Evolutionary conservation across 73 alveolate species (phyloP).

Genomic region (Tetrahymena elliotti): DNA sequence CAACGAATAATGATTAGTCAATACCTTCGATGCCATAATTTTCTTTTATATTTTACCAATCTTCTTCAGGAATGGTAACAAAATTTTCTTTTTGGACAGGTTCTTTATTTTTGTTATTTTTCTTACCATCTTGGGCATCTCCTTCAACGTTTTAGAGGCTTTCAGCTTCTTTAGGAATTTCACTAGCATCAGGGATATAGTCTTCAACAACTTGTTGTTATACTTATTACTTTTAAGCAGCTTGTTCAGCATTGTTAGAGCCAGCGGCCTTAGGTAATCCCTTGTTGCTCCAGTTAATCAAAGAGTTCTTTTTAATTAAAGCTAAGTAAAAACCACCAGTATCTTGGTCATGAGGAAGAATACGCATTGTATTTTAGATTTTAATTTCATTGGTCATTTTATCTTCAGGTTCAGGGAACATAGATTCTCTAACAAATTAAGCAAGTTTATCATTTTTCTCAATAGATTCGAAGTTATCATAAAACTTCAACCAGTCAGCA

Average conservation of each 20-base stretch:
- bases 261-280: slow-evolving; percentile 19
- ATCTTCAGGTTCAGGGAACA: slow-evolving; percentile 24
- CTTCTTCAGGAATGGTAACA: slow-evolving; percentile 20
- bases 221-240: background rate
- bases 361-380: slow-evolving; percentile 76
- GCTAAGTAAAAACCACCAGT: slow-evolving; percentile 95
- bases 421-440: slow-evolving; percentile 34
- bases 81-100: background rate
- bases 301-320: slow-evolving; percentile 64
- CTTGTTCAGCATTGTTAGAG: background rate
- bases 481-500: background rate
- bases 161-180: background rate
- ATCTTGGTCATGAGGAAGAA: slow-evolving; percentile 92
- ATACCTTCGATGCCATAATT: slow-evolving; percentile 23
- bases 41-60: slow-evolving; percentile 34
- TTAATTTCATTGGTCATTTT: slow-evolving; percentile 16
- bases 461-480: slow-evolving; percentile 10
- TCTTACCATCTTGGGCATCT: slow-evolving; percentile 10
- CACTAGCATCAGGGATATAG: background rate
- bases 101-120: slow-evolving; percentile 2
- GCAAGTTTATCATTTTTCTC: background rate
- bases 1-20: slow-evolving; percentile 2
- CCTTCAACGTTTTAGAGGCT: background rate
- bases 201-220: background rate
- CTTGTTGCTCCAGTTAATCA: slow-evolving; percentile 40